Conservation (phyloP, 768 basidiomycete species). For the Termitomyces sp. region DNA sequence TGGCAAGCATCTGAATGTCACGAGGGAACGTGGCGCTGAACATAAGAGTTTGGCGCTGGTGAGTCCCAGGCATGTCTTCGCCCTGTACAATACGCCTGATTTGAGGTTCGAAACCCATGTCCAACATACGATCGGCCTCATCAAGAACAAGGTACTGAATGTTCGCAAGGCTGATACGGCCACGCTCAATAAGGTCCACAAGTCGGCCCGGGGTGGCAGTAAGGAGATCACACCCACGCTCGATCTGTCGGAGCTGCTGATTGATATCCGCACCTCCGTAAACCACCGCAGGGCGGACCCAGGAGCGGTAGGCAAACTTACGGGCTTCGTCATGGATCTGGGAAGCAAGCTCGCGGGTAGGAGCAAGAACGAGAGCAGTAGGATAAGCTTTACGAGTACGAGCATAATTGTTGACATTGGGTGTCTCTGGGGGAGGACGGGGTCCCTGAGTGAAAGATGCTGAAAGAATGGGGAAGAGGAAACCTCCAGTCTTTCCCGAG, state of each 20-base stretch:
- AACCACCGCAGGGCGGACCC: constrained; percentile 98
- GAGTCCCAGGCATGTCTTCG: constrained; percentile 95
- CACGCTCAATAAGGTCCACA: constrained; percentile 97
- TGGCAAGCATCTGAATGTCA: constrained; percentile 95
- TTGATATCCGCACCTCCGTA: constrained; percentile 99
- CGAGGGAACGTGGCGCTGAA: constrained; percentile 99
- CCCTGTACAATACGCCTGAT: constrained; percentile 97
- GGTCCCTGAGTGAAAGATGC: constrained; percentile 88
- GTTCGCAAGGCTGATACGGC: constrained; percentile 93
- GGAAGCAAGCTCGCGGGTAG: constrained; percentile 97
- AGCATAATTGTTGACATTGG: constrained; percentile 48
- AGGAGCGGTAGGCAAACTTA: constrained; percentile 98
- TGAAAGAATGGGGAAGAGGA: constrained; percentile 98
- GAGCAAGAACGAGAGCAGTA: constrained; percentile 95
- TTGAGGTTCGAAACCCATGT: constrained; percentile 99
- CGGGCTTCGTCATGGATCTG: constrained; percentile 99
- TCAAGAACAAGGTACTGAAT: constrained; percentile 98
- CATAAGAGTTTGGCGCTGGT: constrained; percentile 97
- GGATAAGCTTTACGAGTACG: constrained; percentile 90
- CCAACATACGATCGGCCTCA: constrained; percentile 99
- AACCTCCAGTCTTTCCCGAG: constrained; percentile 98
- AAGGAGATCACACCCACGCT: constrained; percentile 95
- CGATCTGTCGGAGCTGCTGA: constrained; percentile 88
- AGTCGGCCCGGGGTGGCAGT: constrained; percentile 97
- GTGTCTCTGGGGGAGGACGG: constrained; percentile 56